Conservation (phyloP, 352 stramenopile species). For the Pythium periplocum region DNA sequence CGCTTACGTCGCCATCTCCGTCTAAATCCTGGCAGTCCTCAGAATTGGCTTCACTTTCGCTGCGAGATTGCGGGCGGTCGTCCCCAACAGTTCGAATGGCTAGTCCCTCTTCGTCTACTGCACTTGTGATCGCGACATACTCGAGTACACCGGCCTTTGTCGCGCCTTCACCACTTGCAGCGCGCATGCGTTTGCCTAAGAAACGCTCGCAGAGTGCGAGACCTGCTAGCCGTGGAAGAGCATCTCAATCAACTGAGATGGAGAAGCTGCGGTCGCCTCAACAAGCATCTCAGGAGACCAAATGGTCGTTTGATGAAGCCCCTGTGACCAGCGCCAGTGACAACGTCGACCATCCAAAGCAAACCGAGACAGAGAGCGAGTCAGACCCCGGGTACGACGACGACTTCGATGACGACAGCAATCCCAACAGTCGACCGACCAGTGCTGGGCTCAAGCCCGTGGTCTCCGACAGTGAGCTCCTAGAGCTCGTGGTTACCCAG, state of each 20-base stretch:
- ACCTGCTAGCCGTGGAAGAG: neutral
- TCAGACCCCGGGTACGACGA: neutral
- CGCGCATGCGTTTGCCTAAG: constrained; percentile 20
- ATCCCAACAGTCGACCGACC: neutral
- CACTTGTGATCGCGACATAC: constrained; percentile 29
- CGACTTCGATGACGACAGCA: constrained; percentile 1
- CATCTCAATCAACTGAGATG: neutral
- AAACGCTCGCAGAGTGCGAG: constrained; percentile 2
- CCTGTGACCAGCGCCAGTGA: neutral
- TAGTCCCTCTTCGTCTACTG: neutral
- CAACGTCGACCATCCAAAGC: neutral
- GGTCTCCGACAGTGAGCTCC: constrained; percentile 16
- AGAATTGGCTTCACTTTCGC: neutral
- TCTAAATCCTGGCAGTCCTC: no score
- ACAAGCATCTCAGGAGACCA: no score
- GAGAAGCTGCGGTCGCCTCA: neutral
- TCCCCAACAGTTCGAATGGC: neutral
- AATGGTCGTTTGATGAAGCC: neutral
- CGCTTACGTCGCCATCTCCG: neutral
- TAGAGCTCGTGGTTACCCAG: constrained; percentile 11
- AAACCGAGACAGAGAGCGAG: neutral
- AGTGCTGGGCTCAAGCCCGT: constrained; percentile 6
- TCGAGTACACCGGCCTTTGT: constrained; percentile 30
- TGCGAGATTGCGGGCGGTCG: neutral
- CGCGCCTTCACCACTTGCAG: constrained; percentile 37